Percentiles rank a stretch among this genome's conserved stretches.
Conservation (phyloP, 495 filamentous ascomycete species). For the Lichenothelia convexa region DNA sequence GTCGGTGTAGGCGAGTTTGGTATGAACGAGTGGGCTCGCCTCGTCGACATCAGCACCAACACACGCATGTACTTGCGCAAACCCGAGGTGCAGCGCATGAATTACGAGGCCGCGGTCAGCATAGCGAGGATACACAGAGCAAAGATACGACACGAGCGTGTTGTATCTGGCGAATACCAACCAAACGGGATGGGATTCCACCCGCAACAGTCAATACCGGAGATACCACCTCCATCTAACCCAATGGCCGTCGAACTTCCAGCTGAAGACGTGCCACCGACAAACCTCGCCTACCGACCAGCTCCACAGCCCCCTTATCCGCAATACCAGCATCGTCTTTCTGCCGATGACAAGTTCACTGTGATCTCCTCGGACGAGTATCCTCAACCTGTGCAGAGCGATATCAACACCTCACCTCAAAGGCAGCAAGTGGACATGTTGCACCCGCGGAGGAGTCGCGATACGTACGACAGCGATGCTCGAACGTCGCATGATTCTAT, state of each 20-base stretch:
- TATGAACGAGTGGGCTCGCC: constrained; percentile 93
- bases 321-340: constrained; percentile 14
- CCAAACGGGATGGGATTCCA: not conserved
- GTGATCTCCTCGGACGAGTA: constrained; percentile 40
- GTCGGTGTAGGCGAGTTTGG: constrained; percentile 94
- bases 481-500: not conserved
- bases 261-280: constrained; percentile 32
- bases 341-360: constrained; percentile 39
- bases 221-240: constrained; percentile 23
- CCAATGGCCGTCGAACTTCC: constrained; percentile 45
- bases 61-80: constrained; percentile 69
- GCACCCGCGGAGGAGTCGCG: constrained; percentile 1
- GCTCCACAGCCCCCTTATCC: constrained; percentile 7
- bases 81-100: constrained; percentile 51
- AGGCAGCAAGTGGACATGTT: no score
- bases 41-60: constrained; percentile 83
- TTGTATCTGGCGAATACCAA: constrained; percentile 3
- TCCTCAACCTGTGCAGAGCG: constrained; percentile 24
- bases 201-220: constrained; percentile 6
- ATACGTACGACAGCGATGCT: not conserved
- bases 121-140: constrained; percentile 67
- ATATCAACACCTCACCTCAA: no score
- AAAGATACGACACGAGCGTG: constrained; percentile 27
- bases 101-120: constrained; percentile 57
- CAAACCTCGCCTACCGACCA: constrained; percentile 13